Evolutionary conservation across 2,329 filamentous ascomycete genomes (phyloP), one percentile per base, ranked within the genome.

Genomic region (Exophiala spinifera): DNA sequence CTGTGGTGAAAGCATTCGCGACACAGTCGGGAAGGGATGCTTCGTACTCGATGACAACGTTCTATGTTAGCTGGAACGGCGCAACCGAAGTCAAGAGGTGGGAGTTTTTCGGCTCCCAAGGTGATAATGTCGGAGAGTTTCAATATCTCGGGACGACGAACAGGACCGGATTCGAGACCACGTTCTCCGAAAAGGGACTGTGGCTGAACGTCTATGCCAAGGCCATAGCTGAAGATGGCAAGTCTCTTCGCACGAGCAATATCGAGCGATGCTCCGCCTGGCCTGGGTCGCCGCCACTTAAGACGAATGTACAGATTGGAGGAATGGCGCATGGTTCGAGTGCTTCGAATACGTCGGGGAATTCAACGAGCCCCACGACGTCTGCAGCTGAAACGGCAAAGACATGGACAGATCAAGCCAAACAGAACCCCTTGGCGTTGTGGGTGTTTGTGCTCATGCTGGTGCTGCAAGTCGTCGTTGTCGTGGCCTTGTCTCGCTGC

Each of bases 1-100:
- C 68, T 2, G 34, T 39, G 2, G 15, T 49, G 8, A 57, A 61
- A 1, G 2, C 28, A n/a, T 49, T 45, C 31, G 46, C 31, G 13
- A 31, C 25, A 20, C 17, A 6, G 6, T 19, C 25, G 11, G 37
- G 21, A 11, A 49, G 33, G 11, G 31, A 28, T 8, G 8, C 28
- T 21, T 21, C 14, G 6, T 47, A 37, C 19, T n/a, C 46, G 19
- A 44, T 42, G 39, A 49, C 51, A n/a, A 40, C 46, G 23, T 59
- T 74, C 4, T 73, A 72, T 45, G 71, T 72, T 2, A 73, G 71
- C 59, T 76, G 74, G 75, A 76, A 77, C 42, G 74, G 74, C 0
- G 74, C 75, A 4, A 76, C 74, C 0, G 70, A 75, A 60, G 69
- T 67, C 33, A 34, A 51, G 15, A 48, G 20, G 11, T 61, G 59